phyloP scores from a whole-genome alignment of 2,329 filamentous ascomycete species.

The Fusarium sp. region DNA sequence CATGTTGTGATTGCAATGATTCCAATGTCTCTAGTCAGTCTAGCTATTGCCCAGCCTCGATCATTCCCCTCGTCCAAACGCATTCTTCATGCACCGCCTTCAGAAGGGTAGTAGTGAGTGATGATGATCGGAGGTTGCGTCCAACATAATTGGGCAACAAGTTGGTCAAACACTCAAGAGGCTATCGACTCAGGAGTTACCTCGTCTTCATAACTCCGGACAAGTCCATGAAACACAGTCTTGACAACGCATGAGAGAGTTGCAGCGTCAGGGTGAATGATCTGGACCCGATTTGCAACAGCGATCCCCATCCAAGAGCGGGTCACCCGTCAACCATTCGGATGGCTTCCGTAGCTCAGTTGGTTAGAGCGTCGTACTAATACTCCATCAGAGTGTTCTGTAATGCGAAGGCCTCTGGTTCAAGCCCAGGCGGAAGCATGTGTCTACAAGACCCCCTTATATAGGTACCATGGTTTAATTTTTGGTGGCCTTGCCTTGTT shows the following conservation, averaged over 20 bases:
- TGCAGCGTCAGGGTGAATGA: too few species aligned
- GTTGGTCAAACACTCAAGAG: too few species aligned
- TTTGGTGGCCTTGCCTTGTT: too few species aligned
- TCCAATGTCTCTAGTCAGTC: too few species aligned
- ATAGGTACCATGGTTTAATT: too few species aligned
- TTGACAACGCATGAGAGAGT: neutral
- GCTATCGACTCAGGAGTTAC: neutral
- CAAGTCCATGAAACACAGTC: neutral
- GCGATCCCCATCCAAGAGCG: neutral
- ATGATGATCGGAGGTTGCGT: neutral
- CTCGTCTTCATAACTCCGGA: too few species aligned
- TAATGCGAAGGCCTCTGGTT: neutral
- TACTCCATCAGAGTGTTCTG: too few species aligned
- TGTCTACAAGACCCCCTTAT: too few species aligned
- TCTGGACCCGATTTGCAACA: neutral
- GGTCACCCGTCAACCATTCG: neutral
- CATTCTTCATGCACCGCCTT: neutral
- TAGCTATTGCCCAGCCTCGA: too few species aligned
- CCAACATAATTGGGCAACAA: neutral
- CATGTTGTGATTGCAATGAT: too few species aligned
- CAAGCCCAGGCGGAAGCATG: neutral
- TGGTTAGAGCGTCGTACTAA: slow-evolving; percentile 1
- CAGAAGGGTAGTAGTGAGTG: neutral
- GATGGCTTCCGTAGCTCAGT: neutral
- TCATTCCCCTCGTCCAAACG: neutral